Conservation (phyloP, 2,329 filamentous ascomycete species). For the Aspergillus costaricaensis region DNA sequence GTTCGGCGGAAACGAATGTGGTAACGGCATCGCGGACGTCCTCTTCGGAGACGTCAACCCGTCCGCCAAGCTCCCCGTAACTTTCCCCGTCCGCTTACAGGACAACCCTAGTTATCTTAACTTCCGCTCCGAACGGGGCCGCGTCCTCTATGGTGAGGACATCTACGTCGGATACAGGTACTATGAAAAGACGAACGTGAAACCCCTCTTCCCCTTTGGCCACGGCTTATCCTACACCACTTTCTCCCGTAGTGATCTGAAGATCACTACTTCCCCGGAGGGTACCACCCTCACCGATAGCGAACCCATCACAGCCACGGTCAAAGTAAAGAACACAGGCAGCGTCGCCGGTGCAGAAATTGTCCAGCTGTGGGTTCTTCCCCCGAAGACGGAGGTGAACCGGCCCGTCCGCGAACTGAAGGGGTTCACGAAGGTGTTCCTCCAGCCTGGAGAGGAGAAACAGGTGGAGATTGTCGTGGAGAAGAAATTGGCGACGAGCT, state of each 20-base stretch:
- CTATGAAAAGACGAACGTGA: slow-evolving; percentile 70
- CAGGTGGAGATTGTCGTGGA: slow-evolving; percentile 57
- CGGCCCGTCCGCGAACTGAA: slow-evolving; percentile 64
- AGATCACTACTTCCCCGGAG: slow-evolving; percentile 29
- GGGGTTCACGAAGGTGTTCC: slow-evolving; percentile 64
- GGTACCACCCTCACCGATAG: slow-evolving; percentile 42
- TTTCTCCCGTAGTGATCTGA: slow-evolving; percentile 60
- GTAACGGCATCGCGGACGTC: slow-evolving; percentile 77
- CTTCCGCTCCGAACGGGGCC: slow-evolving; percentile 68
- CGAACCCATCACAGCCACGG: slow-evolving; percentile 51
- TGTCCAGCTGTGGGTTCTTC: slow-evolving; percentile 57
- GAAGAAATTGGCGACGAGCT: slow-evolving; percentile 67
- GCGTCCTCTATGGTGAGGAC: slow-evolving; percentile 76
- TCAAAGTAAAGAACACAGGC: slow-evolving; percentile 57
- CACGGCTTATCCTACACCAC: slow-evolving; percentile 77
- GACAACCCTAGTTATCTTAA: slow-evolving; percentile 78
- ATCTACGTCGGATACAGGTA: slow-evolving; percentile 79
- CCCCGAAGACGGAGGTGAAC: slow-evolving; percentile 53
- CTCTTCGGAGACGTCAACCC: slow-evolving; percentile 74
- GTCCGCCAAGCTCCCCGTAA: slow-evolving; percentile 72
- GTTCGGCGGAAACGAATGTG: slow-evolving; percentile 86
- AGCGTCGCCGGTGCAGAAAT: slow-evolving; percentile 55
- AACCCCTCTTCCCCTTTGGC: slow-evolving; percentile 74
- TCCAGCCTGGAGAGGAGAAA: slow-evolving; percentile 62
- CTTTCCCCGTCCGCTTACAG: slow-evolving; percentile 67